Evolutionary conservation across 2,329 filamentous ascomycete species (phyloP), one percentile per base, ranked within the genome.

Genomic region (Aspergillus sp.): DNA sequence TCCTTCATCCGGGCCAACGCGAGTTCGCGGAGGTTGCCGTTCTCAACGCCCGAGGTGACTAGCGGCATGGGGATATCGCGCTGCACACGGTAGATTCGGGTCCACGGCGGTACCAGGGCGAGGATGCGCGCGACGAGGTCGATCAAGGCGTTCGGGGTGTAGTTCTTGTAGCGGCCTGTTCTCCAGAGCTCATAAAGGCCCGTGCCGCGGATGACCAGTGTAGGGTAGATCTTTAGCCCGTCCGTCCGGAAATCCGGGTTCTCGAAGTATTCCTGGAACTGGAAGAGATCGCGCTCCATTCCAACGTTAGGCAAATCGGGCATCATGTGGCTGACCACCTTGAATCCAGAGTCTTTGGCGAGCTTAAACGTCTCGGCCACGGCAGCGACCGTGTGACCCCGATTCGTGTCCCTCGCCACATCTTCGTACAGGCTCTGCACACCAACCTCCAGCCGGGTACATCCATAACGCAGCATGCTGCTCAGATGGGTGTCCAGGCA

Each of bases 291-390:
- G 49, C 91, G 81, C 63, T 98, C 93, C 83, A 96, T 94, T 35
- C 91, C 91, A 2, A 98, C 91, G 50, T 98, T 98, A 3, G 91
- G 91, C 29, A 98, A 65, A 56, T 98, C 91, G 1, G 91, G 91
- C 91, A 98, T 98, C 91, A 98, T 98, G 64, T 98, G 91, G 45
- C 85, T 93, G 41, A 98, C 91, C 1, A 98, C 91, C 61, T 98
- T 98, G 73, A 94, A 98, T 1, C 91, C 91, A 4, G 93, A 86
- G 58, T 98, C 93, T 62, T 98, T 98, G 42, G 91, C 79, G n/a
- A 95, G 71, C 46, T 84, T 93, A 57, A 98, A 98, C 0, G 91
- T 98, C 62, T 98, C 88, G 17, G 86, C 89, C 1, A 98, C 91
- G 1, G 93, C 77, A 5, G 86, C 86, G 15, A 98, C 91, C 0